Conservation (phyloP, 2,329 filamentous ascomycete genomes). For the Incumbomyces lentus region DNA sequence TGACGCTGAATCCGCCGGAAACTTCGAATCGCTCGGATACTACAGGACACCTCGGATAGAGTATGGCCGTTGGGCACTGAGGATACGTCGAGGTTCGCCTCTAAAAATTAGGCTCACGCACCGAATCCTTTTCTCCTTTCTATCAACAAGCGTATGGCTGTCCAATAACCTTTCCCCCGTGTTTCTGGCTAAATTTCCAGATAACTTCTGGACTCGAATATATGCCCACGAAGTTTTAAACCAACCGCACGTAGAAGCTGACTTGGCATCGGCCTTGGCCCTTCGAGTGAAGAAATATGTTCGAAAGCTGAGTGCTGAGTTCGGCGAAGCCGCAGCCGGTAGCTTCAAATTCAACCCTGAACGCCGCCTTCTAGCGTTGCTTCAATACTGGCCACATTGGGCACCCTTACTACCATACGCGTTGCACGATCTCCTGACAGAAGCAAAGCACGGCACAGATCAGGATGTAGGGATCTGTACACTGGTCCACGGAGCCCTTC, state of each 20-base stretch:
- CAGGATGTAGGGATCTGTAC: too few species aligned
- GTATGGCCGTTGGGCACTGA: too few species aligned
- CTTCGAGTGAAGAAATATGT: background rate
- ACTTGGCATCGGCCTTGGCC: background rate
- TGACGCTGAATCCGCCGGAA: background rate
- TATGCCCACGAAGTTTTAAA: background rate
- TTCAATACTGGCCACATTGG: background rate
- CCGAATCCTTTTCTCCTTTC: background rate
- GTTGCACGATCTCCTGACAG: background rate
- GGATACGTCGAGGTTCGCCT: background rate
- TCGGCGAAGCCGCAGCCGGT: background rate
- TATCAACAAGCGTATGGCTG: background rate
- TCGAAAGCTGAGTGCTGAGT: too few species aligned
- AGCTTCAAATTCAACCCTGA: too few species aligned
- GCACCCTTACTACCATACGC: background rate
- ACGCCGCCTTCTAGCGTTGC: background rate
- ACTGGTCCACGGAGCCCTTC: background rate
- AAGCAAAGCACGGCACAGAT: background rate
- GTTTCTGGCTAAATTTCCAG: background rate
- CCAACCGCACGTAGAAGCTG: too few species aligned
- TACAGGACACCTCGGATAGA: background rate
- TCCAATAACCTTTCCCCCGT: background rate
- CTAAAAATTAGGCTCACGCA: background rate
- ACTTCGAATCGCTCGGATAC: background rate
- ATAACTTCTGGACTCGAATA: background rate